Conservation (phyloP, 108 stramenopile genomes). For the Skeletonema marinoi region DNA sequence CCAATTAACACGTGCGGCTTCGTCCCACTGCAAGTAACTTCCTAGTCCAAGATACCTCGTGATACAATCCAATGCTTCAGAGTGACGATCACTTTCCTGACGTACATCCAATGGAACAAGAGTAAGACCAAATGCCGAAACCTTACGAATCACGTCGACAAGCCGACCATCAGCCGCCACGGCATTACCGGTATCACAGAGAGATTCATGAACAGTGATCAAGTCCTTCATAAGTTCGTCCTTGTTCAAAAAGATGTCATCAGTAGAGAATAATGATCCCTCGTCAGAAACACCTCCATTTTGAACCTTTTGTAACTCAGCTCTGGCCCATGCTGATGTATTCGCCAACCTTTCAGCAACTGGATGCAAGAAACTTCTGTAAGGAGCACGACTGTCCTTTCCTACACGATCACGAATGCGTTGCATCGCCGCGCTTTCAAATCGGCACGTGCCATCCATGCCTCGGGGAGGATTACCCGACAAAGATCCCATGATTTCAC, state of each 20-base stretch:
- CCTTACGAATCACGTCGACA: slow-evolving; percentile 87
- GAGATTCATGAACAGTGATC: slow-evolving; percentile 78
- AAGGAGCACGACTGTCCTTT: slow-evolving; percentile 65
- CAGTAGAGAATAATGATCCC: slow-evolving; percentile 9
- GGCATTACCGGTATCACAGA: slow-evolving; percentile 79
- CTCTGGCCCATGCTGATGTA: slow-evolving; percentile 70
- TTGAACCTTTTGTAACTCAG: slow-evolving; percentile 46
- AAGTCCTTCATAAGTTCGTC: slow-evolving; percentile 84
- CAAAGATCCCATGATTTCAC: slow-evolving; percentile 56
- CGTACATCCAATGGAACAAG: slow-evolving; percentile 93
- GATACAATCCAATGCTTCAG: slow-evolving; percentile 92
- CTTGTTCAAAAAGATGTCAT: slow-evolving; percentile 66
- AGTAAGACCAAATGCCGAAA: slow-evolving; percentile 92
- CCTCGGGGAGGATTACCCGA: slow-evolving; percentile 52
- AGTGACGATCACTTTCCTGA: slow-evolving; percentile 92
- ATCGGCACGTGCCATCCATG: slow-evolving; percentile 3
- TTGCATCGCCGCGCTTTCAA: slow-evolving; percentile 27
- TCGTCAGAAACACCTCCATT: slow-evolving; percentile 12
- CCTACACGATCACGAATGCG: slow-evolving; percentile 60
- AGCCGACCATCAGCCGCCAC: slow-evolving; percentile 87
- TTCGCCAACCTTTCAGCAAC: slow-evolving; percentile 63
- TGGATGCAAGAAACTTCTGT: slow-evolving; percentile 63
- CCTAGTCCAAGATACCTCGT: slow-evolving; percentile 91
- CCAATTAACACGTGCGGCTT: slow-evolving; percentile 90
- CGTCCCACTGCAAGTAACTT: slow-evolving; percentile 90